Conservation (phyloP, 768 basidiomycete genomes). For the Pleurotus salmoneostramineus region DNA sequence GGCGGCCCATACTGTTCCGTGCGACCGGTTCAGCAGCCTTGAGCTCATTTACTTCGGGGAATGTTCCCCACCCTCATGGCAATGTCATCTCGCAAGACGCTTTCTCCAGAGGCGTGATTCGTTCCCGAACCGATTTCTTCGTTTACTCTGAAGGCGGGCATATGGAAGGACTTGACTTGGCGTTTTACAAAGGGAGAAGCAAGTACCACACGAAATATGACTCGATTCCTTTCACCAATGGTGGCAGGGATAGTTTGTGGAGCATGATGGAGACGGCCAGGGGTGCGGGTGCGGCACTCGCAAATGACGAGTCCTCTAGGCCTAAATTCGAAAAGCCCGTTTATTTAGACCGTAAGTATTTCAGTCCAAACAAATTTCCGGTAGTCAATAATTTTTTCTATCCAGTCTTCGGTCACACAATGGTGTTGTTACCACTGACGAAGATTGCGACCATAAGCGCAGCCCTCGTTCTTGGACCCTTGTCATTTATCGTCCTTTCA, state of each 20-base stretch:
- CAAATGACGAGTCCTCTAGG: constrained; percentile 33
- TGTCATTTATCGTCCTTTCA: constrained; percentile 44
- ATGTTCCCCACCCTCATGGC: constrained; percentile 66
- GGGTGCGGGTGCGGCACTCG: constrained; percentile 50
- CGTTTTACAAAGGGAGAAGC: constrained; percentile 73
- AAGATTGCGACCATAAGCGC: constrained; percentile 52
- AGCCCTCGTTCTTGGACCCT: constrained; percentile 59
- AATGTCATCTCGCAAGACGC: constrained; percentile 68
- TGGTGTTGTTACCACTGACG: constrained; percentile 53
- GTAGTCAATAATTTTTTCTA: not conserved
- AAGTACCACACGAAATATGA: constrained; percentile 78
- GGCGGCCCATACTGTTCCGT: constrained; percentile 76
- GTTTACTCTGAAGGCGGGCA: constrained; percentile 51
- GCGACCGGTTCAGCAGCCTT: constrained; percentile 58
- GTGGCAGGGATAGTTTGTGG: constrained; percentile 57
- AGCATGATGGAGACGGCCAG: constrained; percentile 70
- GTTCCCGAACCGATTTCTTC: constrained; percentile 70
- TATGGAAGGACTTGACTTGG: constrained; percentile 72
- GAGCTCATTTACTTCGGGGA: constrained; percentile 38
- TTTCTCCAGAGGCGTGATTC: constrained; percentile 60
- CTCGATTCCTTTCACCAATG: constrained; percentile 53
- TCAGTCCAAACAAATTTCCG: not conserved
- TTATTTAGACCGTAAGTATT: constrained; percentile 69
- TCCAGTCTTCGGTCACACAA: constrained; percentile 53
- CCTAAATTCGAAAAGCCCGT: constrained; percentile 30